These are phyloP conservation scores for Pseudopyrenochaeta lycopersici DNA, from an alignment of 2,329 filamentous ascomycete species.

Conservation along the genomic window DNA sequence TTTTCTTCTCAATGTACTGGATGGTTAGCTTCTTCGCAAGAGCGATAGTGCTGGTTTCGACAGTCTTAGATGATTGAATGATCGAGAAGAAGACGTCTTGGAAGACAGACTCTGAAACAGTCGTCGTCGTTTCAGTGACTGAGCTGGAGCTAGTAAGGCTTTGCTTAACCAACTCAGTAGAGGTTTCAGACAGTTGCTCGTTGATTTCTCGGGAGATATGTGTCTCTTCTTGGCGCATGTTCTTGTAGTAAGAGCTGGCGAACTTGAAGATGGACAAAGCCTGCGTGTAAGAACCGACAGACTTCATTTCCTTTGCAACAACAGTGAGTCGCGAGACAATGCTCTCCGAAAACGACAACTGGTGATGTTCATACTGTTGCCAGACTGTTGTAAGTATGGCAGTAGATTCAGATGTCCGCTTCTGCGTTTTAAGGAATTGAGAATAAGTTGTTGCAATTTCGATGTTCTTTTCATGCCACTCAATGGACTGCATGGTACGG, in stretches of 20 bases:
- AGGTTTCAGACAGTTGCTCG: constrained; percentile 51
- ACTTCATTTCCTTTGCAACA: constrained; percentile 57
- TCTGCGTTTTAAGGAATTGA: constrained; percentile 57
- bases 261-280: constrained; percentile 61
- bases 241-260: constrained; percentile 45
- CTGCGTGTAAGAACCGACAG: constrained; percentile 53
- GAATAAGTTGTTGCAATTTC: constrained; percentile 58
- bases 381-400: constrained; percentile 58
- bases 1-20: constrained; percentile 57
- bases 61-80: constrained; percentile 49
- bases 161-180: constrained; percentile 54
- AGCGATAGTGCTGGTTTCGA: constrained; percentile 53
- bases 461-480: constrained; percentile 60
- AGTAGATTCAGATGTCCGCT: constrained; percentile 55
- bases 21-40: constrained; percentile 52
- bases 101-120: constrained; percentile 53
- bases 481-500: constrained; percentile 52
- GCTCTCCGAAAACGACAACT: constrained; percentile 51
- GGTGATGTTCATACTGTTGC: constrained; percentile 60
- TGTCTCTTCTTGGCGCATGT: constrained; percentile 46
- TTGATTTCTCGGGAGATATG: constrained; percentile 54
- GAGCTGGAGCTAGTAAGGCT: constrained; percentile 38
- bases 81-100: constrained; percentile 56
- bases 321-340: constrained; percentile 46
- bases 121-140: constrained; percentile 46